Evolutionary conservation across 306 rosid genomes (phyloP).

Genomic region (Vicia faba): DNA sequence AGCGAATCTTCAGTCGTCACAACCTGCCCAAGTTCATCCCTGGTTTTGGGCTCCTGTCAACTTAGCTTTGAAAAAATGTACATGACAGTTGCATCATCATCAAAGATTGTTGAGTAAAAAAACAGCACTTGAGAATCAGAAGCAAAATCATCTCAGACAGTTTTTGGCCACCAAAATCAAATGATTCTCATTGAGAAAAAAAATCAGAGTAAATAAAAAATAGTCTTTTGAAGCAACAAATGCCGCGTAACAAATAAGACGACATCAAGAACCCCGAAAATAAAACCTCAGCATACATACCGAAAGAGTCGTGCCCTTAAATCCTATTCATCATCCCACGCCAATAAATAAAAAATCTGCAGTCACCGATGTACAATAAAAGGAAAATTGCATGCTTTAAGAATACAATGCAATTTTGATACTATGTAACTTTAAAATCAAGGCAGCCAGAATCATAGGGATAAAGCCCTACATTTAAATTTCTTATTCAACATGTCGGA

Average conservation of each 20-base stretch:
- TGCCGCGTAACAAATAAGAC: constrained; percentile 1
- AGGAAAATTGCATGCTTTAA: constrained; percentile 2
- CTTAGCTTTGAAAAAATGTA: no score
- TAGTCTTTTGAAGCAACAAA: not conserved
- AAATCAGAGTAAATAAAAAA: not conserved
- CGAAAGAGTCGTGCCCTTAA: constrained; percentile 2
- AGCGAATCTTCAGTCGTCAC: no score
- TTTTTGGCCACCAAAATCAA: not conserved
- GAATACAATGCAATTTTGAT: constrained; percentile 13
- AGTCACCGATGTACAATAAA: not conserved
- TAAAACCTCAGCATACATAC: constrained; percentile 1
- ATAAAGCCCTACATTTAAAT: constrained; percentile 2
- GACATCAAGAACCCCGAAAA: not conserved
- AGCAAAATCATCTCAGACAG: not conserved
- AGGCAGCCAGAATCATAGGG: constrained; percentile 4
- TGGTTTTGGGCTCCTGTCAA: not conserved
- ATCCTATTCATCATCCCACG: not conserved
- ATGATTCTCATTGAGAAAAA: not conserved
- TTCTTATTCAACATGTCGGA: constrained; percentile 8
- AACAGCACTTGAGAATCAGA: not conserved
- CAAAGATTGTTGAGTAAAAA: not conserved
- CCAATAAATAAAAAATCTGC: not conserved
- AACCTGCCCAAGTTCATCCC: no score
- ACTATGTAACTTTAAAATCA: not conserved
- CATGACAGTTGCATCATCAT: no score